These are phyloP conservation scores for Pseudogymnoascus verrucosus DNA, from an alignment of 2,329 filamentous ascomycete species.

Conservation along the genomic window DNA sequence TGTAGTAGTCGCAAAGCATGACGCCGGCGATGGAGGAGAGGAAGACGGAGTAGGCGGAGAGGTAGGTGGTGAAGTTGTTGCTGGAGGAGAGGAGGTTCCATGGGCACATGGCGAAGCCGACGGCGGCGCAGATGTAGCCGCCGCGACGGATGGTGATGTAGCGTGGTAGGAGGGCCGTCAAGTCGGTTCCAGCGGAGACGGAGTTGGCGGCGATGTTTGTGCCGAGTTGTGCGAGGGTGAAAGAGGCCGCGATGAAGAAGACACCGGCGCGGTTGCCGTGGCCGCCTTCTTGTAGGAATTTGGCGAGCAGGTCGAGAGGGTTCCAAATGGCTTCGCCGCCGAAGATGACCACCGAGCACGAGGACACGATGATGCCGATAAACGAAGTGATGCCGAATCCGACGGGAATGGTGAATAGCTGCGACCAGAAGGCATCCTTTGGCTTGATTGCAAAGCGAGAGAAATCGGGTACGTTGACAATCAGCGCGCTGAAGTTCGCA, in stretches of 20 bases:
- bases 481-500: conserved; percentile 83
- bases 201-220: conserved; percentile 86
- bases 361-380: conserved; percentile 72
- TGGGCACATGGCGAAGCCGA: conserved; percentile 81
- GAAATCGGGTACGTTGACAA: conserved; percentile 76
- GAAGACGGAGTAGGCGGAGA: conserved; percentile 88
- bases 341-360: conserved; percentile 62
- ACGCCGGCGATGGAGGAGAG: conserved; percentile 91
- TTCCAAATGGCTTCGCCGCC: conserved; percentile 61
- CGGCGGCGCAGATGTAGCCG: conserved; percentile 71
- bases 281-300: conserved; percentile 60
- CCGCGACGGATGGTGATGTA: conserved; percentile 81
- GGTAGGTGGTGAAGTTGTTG: conserved; percentile 85
- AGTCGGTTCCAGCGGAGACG: conserved; percentile 67
- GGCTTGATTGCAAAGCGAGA: conserved; percentile 73
- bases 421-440: conserved; percentile 69
- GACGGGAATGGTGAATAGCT: conserved; percentile 64
- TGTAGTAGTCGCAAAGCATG: conserved; percentile 81
- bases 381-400: conserved; percentile 75
- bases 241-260: conserved; percentile 63
- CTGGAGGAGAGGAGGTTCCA: conserved; percentile 67
- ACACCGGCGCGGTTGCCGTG: conserved; percentile 65
- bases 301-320: conserved; percentile 57
- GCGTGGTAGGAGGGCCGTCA: conserved; percentile 71
- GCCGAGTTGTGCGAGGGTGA: conserved; percentile 72